Base-by-base conservation (phyloP, 768 basidiomycete species). In the Boletus vermiculosoides region DNA sequence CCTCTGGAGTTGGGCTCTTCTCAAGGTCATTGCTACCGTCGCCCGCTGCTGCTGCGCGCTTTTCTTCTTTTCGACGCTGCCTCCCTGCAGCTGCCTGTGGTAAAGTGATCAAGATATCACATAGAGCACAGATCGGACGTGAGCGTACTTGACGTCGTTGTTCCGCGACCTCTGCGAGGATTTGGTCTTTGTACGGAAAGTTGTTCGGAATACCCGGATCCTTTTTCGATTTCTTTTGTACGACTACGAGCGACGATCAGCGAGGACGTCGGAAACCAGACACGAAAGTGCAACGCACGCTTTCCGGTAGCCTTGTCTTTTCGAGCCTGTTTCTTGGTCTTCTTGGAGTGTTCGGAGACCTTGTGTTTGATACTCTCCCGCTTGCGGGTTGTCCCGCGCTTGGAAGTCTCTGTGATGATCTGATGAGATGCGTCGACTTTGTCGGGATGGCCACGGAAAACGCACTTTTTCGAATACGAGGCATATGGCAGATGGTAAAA, bases 151-250 rank as follows among this genome's bases (percentile, higher is more conserved):
- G 73, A 66, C 90, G 79, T 59, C 93, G 85, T 67, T 91, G 82
- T 64, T 90, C 90, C 45, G 87, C 87, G 50, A 96, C 81, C 66
- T 98, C 94, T 5, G 93, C 94, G 30, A 98, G 77, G 60, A 98
- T 88, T 73, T 93, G 87, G 66, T 95, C 94, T 74, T 96, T 98
- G 80, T 87, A 94, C 5, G 92, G 94, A 75, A 94, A 94, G 57
- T 85, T 86, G 73, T 90, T 95, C 8, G 94, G 94, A 62, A 97
- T 94, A 45, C 94, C 94, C 31, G 90, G 92, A 71, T 98, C 94
- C 71, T 92, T 94, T 59, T 64, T 73, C 9, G 68, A 71, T 55
- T 71, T 71, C 66, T 83, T 80, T 59, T 86, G 83, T 30, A 55
- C 50, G 50, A 23, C 63, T 63, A 54, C 42, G 39, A 47, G 33